Percentiles rank a stretch among this genome's conserved stretches.
phyloP scores from a whole-genome alignment of 2,329 filamentous ascomycete species.

The Clonostachys rhizophaga region DNA sequence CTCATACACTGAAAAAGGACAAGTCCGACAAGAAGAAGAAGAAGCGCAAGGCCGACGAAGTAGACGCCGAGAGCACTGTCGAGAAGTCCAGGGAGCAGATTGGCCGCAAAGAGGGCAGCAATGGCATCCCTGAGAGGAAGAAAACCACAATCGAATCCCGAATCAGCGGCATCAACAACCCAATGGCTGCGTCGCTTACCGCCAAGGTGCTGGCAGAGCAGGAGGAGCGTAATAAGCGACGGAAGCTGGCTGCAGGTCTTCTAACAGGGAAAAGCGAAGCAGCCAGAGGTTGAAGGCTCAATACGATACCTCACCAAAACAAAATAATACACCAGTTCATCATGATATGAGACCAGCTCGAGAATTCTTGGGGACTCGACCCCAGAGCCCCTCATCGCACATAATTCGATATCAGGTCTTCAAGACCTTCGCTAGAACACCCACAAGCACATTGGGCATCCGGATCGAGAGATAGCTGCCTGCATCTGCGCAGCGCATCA shows the following conservation, averaged over 20 bases:
- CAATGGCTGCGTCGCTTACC: slow-evolving; percentile 78
- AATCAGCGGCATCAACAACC: slow-evolving; percentile 74
- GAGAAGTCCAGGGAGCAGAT: slow-evolving; percentile 68
- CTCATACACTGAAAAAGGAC: slow-evolving; percentile 86
- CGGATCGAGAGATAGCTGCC: too few species aligned
- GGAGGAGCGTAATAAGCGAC: slow-evolving; percentile 72
- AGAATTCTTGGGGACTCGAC: too few species aligned
- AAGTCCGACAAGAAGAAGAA: slow-evolving; percentile 63
- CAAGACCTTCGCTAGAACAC: too few species aligned
- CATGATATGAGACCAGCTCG: too few species aligned
- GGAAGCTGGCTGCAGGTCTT: slow-evolving; percentile 51
- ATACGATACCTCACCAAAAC: too few species aligned
- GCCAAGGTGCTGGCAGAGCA: slow-evolving; percentile 85
- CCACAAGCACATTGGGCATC: too few species aligned
- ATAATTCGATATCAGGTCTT: too few species aligned
- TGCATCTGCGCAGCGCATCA: too few species aligned
- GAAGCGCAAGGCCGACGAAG: slow-evolving; percentile 39
- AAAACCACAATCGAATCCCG: slow-evolving; percentile 16
- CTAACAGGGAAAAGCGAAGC: too few species aligned
- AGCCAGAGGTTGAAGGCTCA: too few species aligned
- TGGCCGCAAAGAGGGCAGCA: slow-evolving; percentile 21
- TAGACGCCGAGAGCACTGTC: slow-evolving; percentile 72
- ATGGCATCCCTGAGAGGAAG: slow-evolving; percentile 45
- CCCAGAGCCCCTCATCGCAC: too few species aligned
- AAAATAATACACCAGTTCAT: too few species aligned